These are phyloP conservation scores for Candida stauntonica DNA, from an alignment of 805 yeast genomes.

Conservation along the genomic window DNA sequence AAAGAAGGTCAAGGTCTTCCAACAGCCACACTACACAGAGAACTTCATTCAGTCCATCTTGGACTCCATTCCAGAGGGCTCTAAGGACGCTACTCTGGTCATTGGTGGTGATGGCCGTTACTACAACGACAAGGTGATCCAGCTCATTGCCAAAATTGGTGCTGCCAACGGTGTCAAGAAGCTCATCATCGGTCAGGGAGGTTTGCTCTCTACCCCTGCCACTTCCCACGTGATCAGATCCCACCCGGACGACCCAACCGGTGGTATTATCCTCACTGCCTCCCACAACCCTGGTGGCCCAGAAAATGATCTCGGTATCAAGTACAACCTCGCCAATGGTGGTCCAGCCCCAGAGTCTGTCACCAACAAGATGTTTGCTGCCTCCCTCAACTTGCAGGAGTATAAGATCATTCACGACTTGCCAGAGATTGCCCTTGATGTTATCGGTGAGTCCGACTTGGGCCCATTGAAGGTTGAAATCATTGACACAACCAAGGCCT, in stretches of 20 bases:
- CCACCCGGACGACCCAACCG: conserved; percentile 54
- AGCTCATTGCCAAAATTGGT: conserved; percentile 74
- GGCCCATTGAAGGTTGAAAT: conserved; percentile 73
- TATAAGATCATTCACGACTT: conserved; percentile 59
- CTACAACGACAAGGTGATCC: conserved; percentile 79
- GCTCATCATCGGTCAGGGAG: conserved; percentile 82
- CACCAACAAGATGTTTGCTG: conserved; percentile 79
- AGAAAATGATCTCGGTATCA: conserved; percentile 85
- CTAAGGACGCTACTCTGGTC: conserved; percentile 67
- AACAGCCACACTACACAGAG: conserved; percentile 77
- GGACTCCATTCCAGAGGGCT: conserved; percentile 88
- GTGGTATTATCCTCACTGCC: conserved; percentile 95
- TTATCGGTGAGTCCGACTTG: conserved; percentile 46
- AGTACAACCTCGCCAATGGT: conserved; percentile 91
- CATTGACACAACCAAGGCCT: conserved; percentile 76
- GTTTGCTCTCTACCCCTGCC: conserved; percentile 92
- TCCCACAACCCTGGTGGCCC: conserved; percentile 99
- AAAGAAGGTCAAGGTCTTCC: conserved; percentile 83
- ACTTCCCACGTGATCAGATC: conserved; percentile 90
- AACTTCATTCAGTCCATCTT: conserved; percentile 88
- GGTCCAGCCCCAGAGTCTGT: conserved; percentile 98
- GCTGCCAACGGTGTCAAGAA: conserved; percentile 90
- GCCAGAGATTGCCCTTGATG: conserved; percentile 59
- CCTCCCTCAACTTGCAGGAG: conserved; percentile 49
- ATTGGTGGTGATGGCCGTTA: conserved; percentile 97